Conservation (phyloP, 148 eudicot species). For the Polygonum aviculare region DNA sequence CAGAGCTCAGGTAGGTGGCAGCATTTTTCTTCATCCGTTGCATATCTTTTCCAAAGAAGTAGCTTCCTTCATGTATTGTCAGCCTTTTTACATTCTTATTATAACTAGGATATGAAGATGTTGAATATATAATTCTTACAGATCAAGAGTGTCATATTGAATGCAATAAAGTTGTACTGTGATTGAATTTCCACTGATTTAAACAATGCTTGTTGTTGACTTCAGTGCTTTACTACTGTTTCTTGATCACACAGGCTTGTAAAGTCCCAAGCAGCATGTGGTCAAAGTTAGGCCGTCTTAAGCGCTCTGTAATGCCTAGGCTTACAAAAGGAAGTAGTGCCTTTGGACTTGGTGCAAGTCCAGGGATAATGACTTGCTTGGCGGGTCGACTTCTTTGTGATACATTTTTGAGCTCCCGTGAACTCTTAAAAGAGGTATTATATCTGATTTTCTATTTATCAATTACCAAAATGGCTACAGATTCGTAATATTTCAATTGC, state of each 20-base stretch:
- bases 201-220: neutral
- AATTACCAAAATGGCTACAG: neutral
- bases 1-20: constrained; percentile 61
- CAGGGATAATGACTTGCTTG: constrained; percentile 86
- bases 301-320: constrained; percentile 76
- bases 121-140: neutral
- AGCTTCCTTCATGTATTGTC: neutral
- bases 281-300: constrained; percentile 97
- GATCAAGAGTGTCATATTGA: neutral
- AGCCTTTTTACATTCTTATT: neutral
- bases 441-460: neutral
- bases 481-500: constrained; percentile 10
- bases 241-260: constrained; percentile 55
- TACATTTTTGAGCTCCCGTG: constrained; percentile 86
- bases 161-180: too few species aligned
- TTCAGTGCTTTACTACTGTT: neutral
- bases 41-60: neutral
- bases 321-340: constrained; percentile 55
- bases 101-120: neutral
- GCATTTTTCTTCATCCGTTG: neutral
- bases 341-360: constrained; percentile 94
- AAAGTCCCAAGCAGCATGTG: constrained; percentile 71
- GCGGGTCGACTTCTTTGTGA: constrained; percentile 96
- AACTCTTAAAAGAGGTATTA: constrained; percentile 84
- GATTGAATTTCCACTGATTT: neutral